Base-by-base conservation (phyloP, 2,329 filamentous ascomycete species). In the Fusarium camptoceras region DNA sequence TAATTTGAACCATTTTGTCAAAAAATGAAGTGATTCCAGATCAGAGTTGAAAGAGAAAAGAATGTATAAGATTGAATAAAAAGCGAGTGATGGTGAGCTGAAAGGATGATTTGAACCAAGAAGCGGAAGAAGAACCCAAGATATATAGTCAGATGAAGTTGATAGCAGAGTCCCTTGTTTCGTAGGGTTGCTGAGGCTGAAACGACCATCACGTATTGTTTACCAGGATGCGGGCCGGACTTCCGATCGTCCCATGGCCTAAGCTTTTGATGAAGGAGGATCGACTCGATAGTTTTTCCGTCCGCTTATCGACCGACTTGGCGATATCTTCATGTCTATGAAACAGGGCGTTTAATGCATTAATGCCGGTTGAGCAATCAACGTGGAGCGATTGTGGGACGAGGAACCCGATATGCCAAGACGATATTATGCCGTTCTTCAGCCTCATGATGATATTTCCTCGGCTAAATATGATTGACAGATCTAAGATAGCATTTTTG, bases 1-100 rank as follows among this genome's bases (percentile, higher is more conserved):
- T 72, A 62, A 77, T 73, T 39, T 57, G 55, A 63, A 76, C 69
- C 74, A 72, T 53, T 42, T 53, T 58, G 49, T 68, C 49, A 71
- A 68, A 47, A 73, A 53, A 9, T 57, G 34, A 14, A 9, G 37
- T 56, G 43, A 56, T 53, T 41, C 49, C 49, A 27, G 49, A 53
- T 53, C 49, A 53, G 25, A 37, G 18, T n/a, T 53, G 39, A 22
- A 62, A 55, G 20, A 43, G 39, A 64, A 66, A 51, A 64, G 75
- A 55, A 42, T 73, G 59, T 39, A 57, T 56, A 30, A 31, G 24
- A 53, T 18, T 28, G 50, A 64, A 57, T 64, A 18, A 20, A 64
- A 57, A 64, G 47, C 59, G 60, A 64, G 60, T 55, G 61, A 51
- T 58, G 55, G 54, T 66, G 22, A 22, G 51, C 14, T 66, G 25